Evolutionary conservation across 2,329 filamentous ascomycete species (phyloP).

Genomic region (Claviceps quebecensis): DNA sequence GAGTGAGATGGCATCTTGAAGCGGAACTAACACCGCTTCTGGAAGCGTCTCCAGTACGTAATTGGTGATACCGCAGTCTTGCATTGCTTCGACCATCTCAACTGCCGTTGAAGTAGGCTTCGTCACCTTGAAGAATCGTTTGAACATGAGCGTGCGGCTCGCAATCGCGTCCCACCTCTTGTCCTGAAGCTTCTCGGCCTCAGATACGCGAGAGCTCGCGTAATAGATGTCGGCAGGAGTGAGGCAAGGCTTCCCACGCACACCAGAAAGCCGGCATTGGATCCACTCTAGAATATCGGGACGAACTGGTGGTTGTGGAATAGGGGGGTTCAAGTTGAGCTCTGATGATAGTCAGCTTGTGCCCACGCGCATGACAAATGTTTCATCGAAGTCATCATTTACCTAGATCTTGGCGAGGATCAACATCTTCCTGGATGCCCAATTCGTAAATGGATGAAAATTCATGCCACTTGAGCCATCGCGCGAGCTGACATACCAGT

Average conservation of each 20-base stretch:
- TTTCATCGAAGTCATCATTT: slow-evolving; percentile 5
- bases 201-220: slow-evolving; percentile 20
- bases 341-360: slow-evolving; percentile 13
- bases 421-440: slow-evolving; percentile 35
- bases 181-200: slow-evolving; percentile 22
- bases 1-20: slow-evolving; percentile 72
- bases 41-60: slow-evolving; percentile 69
- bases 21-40: slow-evolving; percentile 64
- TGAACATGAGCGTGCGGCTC: slow-evolving; percentile 57
- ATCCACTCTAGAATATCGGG: slow-evolving; percentile 41
- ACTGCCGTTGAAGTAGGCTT: slow-evolving; percentile 35
- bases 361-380: neutral
- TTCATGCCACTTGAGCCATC: slow-evolving; percentile 62
- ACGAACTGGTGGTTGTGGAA: slow-evolving; percentile 19
- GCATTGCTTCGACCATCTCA: slow-evolving; percentile 61
- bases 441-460: slow-evolving; percentile 37
- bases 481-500: slow-evolving; percentile 63
- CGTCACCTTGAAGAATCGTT: slow-evolving; percentile 49
- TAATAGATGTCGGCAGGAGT: slow-evolving; percentile 33
- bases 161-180: slow-evolving; percentile 34
- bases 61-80: slow-evolving; percentile 51
- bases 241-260: slow-evolving; percentile 23
- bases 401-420: slow-evolving; percentile 26
- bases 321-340: slow-evolving; percentile 17
- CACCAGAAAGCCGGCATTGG: slow-evolving; percentile 28